Base-by-base conservation (phyloP, 169 alveolate species). In the Plasmodium malariae region DNA sequence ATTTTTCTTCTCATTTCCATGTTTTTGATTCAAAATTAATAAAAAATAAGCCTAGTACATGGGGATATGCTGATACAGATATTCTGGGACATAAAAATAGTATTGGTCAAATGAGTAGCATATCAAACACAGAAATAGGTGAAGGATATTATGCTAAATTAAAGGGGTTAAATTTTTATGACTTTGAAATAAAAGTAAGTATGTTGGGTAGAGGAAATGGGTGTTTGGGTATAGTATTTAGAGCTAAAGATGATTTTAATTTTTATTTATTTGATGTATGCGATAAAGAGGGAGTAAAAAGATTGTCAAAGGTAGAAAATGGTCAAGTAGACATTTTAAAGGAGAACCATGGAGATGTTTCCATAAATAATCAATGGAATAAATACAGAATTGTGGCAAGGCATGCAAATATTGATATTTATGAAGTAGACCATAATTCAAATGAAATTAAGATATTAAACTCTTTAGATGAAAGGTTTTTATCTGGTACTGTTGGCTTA, bases 31-130 rank as follows among this genome's bases (percentile, higher is more conserved):
- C 96, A 54, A 86, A 88, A 65, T 85, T 89, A 88, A 88, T 92
- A 14, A 88, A 94, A 28, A 93, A 94, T 70, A 94, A 95, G 48
- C 95, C 85, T 28, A 94, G 96, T 72, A 83, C 78, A 43, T 96
- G 98, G 98, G 98, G 98, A 62, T 96, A 96, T 70, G 91, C 97
- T 32, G 93, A 94, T 48, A 72, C 97, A 32, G 96, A 96, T 49
- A 88, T 96, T 48, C 91, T 93, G 9, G 97, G 97, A 12, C 95
- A 94, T 48, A 60, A 78, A 32, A 92, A 92, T 55, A 83, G 94
- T 45, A 72, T 96, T 43, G 98, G 96, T 6, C 98, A 96, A 76
- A 94, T 95, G 57, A 92, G 95, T 17, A 92, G 93, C 60, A 91
- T 96, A 0, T 93, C 91, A 28, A 95, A 95, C 24, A 88, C 78